These are phyloP conservation scores for Fraxinus anomala DNA, from an alignment of 257 asterid genomes.

Conservation along the genomic window DNA sequence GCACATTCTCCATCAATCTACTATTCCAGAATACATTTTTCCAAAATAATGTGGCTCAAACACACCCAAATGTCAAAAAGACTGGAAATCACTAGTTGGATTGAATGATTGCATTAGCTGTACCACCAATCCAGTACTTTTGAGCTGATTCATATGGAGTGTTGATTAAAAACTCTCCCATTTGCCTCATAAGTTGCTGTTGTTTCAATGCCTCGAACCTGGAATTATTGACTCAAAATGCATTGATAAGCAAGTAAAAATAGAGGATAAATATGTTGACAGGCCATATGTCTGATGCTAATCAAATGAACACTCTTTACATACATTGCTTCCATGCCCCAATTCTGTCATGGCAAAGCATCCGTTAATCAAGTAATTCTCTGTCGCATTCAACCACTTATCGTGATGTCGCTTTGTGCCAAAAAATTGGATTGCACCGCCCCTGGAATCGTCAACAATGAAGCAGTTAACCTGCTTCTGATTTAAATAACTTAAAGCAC, in stretches of 20 bases:
- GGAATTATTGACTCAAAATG: conserved; percentile 26
- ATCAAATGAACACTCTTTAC: conserved; percentile 29
- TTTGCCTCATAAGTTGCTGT: conserved; percentile 73
- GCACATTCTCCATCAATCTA: too few species aligned
- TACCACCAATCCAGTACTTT: conserved; percentile 99
- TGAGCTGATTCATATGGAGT: conserved; percentile 99
- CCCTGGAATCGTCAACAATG: conserved; percentile 55
- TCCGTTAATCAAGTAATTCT: conserved; percentile 67
- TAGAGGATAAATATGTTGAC: background rate
- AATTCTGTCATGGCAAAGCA: conserved; percentile 98
- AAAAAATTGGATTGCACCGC: conserved; percentile 87
- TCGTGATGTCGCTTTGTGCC: conserved; percentile 94
- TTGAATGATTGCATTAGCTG: conserved; percentile 70
- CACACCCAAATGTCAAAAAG: too few species aligned
- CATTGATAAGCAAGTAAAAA: conserved; percentile 16
- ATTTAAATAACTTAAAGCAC: background rate
- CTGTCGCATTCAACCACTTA: conserved; percentile 80
- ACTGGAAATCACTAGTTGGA: background rate
- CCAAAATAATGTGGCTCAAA: too few species aligned
- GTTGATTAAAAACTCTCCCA: conserved; percentile 80
- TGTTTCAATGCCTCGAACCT: conserved; percentile 98
- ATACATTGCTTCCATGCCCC: conserved; percentile 99
- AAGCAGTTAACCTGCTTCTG: background rate
- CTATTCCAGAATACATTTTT: too few species aligned
- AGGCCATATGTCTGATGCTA: background rate